Conservation (phyloP, 2,329 filamentous ascomycete genomes). For the Trichoderma oligosporum region DNA sequence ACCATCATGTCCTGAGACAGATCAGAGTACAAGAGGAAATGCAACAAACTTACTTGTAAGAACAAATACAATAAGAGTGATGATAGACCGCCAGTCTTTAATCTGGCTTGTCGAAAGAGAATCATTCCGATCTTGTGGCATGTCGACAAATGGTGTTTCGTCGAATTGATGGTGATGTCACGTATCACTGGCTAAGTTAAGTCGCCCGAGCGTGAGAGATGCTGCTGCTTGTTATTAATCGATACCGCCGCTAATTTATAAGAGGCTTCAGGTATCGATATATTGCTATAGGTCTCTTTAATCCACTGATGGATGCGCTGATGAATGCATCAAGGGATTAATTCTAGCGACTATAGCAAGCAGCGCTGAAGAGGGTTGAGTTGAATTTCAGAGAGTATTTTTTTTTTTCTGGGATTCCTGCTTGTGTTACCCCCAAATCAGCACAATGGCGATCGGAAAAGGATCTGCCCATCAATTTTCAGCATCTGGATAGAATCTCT, state of each 20-base stretch:
- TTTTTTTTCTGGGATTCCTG: background rate
- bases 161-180: background rate
- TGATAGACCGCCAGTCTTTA: slow-evolving; percentile 62
- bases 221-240: background rate
- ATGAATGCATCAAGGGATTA: background rate
- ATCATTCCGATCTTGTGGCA: background rate
- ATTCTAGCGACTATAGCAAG: background rate
- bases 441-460: background rate
- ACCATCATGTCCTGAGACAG: no score
- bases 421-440: background rate
- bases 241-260: background rate
- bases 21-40: background rate
- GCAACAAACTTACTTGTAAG: slow-evolving; percentile 65
- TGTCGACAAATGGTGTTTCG: background rate
- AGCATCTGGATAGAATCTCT: no score
- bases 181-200: background rate
- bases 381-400: no score
- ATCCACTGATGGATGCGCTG: background rate
- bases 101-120: slow-evolving; percentile 40
- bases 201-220: background rate
- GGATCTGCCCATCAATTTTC: background rate
- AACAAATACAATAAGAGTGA: slow-evolving; percentile 66
- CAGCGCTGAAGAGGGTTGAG: background rate
- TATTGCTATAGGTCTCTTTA: background rate
- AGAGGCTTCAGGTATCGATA: background rate